These are phyloP conservation scores for Annulohypoxylon truncatum DNA, from an alignment of 2,329 filamentous ascomycete species.

Conservation along the genomic window DNA sequence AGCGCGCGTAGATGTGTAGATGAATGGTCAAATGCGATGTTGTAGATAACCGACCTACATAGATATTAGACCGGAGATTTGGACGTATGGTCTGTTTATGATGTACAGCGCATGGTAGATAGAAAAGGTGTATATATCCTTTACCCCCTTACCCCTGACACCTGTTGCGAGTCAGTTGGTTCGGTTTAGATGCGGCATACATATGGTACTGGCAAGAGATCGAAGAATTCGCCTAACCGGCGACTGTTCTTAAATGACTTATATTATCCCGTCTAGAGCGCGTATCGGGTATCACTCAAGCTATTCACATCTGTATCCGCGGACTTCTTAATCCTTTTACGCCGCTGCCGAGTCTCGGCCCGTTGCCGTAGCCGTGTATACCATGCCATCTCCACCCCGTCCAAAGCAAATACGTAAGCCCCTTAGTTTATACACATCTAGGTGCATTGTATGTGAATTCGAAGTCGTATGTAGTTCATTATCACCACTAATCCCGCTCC, in stretches of 20 bases:
- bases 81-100: neutral
- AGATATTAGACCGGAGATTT: neutral
- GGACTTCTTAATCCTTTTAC: neutral
- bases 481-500: neutral
- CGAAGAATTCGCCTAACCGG: neutral
- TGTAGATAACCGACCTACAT: conserved; percentile 2
- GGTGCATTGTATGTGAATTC: neutral
- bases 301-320: neutral
- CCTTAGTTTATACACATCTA: neutral
- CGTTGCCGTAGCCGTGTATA: neutral
- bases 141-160: neutral
- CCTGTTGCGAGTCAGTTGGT: neutral
- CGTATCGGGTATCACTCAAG: conserved; percentile 1
- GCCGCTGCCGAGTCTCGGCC: neutral
- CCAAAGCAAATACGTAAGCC: neutral
- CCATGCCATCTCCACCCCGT: neutral
- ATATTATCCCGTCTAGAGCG: neutral
- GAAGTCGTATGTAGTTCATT: neutral
- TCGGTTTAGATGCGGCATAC: neutral
- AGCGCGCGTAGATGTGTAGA: conserved; percentile 48
- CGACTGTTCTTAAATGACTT: neutral
- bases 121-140: neutral
- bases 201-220: neutral
- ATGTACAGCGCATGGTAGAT: neutral
- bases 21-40: neutral